phyloP scores from a whole-genome alignment of 106 monocot species.

The Posidonia australis region DNA sequence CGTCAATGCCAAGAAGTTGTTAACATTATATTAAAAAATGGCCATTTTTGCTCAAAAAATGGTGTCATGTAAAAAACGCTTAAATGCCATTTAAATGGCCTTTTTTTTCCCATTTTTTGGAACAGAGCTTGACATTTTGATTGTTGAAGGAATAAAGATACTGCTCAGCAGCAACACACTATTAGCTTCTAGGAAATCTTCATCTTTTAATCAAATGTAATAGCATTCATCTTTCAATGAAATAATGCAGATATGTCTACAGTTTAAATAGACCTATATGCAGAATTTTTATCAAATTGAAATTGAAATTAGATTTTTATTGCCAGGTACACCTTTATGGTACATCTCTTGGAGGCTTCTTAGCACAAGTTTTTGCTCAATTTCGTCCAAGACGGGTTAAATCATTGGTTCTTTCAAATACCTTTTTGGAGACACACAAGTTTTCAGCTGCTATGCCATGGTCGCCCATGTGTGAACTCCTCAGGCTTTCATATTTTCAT shows the following conservation, averaged over 20 bases:
- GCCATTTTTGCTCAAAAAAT: too few species aligned
- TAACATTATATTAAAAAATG: too few species aligned
- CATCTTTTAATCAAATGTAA: background rate
- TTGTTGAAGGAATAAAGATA: too few species aligned
- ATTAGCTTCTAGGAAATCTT: too few species aligned
- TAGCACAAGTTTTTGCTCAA: conserved; percentile 91
- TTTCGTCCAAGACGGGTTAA: conserved; percentile 85
- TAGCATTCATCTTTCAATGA: background rate
- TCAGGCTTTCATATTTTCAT: background rate
- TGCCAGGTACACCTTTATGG: conserved; percentile 93
- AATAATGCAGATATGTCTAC: background rate
- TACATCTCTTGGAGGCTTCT: conserved; percentile 90
- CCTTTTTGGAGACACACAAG: conserved; percentile 78
- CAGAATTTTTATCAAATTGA: background rate
- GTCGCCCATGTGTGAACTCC: conserved; percentile 64
- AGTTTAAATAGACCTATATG: background rate
- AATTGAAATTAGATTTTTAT: conserved; percentile 6
- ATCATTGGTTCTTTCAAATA: conserved; percentile 91
- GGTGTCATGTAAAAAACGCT: too few species aligned
- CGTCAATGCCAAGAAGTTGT: too few species aligned
- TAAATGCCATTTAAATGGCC: too few species aligned
- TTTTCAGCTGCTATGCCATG: conserved; percentile 92
- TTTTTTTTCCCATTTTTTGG: too few species aligned
- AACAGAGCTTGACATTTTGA: too few species aligned
- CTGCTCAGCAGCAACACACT: too few species aligned